Conservation (phyloP, 2,329 filamentous ascomycete species). For the Aspergillus fumigatiaffinis region DNA sequence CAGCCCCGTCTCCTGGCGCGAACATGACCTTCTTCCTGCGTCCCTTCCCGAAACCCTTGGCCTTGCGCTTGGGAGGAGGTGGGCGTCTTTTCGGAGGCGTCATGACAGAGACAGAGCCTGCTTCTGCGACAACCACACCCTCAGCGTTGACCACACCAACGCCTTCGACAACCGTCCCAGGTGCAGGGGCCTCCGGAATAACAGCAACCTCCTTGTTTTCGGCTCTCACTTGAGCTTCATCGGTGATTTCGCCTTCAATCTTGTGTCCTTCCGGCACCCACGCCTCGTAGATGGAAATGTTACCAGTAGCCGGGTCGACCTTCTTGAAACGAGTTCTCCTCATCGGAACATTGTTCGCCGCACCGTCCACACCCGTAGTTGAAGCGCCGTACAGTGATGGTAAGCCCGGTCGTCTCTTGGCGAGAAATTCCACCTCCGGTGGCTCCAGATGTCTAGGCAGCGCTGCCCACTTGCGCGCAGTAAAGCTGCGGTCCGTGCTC, state of each 20-base stretch:
- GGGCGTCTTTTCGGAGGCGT: slow-evolving; percentile 60
- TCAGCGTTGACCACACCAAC: slow-evolving; percentile 58
- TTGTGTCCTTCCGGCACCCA: slow-evolving; percentile 74
- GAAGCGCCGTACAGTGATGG: slow-evolving; percentile 47
- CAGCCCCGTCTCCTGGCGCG: slow-evolving; percentile 41
- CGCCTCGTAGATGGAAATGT: slow-evolving; percentile 78
- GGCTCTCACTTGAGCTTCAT: slow-evolving; percentile 46
- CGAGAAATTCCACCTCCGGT: slow-evolving; percentile 59
- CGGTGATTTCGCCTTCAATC: slow-evolving; percentile 76
- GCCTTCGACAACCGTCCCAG: slow-evolving; percentile 58
- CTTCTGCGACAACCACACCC: slow-evolving; percentile 54
- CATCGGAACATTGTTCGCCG: slow-evolving; percentile 50
- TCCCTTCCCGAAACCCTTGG: slow-evolving; percentile 73
- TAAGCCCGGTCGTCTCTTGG: slow-evolving; percentile 58
- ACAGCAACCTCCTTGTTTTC: slow-evolving; percentile 37
- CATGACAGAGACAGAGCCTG: slow-evolving; percentile 40
- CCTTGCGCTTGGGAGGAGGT: slow-evolving; percentile 75
- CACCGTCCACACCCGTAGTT: slow-evolving; percentile 23
- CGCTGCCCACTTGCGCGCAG: slow-evolving; percentile 55
- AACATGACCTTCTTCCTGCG: slow-evolving; percentile 69
- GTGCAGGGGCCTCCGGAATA: slow-evolving; percentile 45
- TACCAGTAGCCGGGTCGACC: slow-evolving; percentile 69
- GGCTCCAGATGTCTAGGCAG: slow-evolving; percentile 55
- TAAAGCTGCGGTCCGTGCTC: slow-evolving; percentile 47
- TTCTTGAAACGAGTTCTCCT: slow-evolving; percentile 77